These are phyloP conservation scores for Scenedesmus sp. DNA, from an alignment of 163 green algal genomes.

Conservation along the genomic window DNA sequence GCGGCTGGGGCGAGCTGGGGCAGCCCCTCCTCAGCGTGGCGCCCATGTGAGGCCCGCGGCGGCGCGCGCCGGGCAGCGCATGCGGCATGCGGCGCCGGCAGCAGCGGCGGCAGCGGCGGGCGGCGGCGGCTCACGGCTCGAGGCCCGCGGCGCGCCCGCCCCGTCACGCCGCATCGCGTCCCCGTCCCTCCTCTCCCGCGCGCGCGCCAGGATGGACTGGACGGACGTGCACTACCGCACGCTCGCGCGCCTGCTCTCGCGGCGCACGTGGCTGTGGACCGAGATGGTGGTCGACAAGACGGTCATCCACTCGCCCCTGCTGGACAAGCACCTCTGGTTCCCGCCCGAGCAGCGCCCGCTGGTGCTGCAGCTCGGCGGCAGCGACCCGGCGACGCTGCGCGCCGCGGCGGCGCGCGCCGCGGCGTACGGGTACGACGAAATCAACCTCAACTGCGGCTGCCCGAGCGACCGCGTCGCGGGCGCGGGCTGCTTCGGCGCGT, in stretches of 20 bases:
- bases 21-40: constrained; percentile 46
- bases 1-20: not conserved
- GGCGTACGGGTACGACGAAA: constrained; percentile 73
- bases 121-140: not conserved
- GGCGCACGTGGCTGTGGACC: constrained; percentile 96
- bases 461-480: constrained; percentile 89
- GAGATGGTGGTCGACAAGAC: constrained; percentile 99
- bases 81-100: no score
- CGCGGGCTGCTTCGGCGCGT: constrained; percentile 91
- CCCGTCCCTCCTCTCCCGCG: not conserved
- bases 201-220: constrained; percentile 89
- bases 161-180: not conserved
- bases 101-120: not conserved
- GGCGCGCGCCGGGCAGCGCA: no score
- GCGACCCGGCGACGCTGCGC: constrained; percentile 75
- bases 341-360: constrained; percentile 90
- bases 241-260: constrained; percentile 87
- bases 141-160: not conserved
- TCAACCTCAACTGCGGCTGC: constrained; percentile 96
- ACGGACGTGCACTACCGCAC: constrained; percentile 92
- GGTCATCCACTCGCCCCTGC: constrained; percentile 79
- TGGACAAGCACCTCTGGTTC: constrained; percentile 83
- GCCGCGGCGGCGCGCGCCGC: constrained; percentile 52
- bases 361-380: constrained; percentile 92
- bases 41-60: constrained; percentile 47